phyloP scores from a whole-genome alignment of 495 filamentous ascomycete species.

The Tuber umbilicatum region DNA sequence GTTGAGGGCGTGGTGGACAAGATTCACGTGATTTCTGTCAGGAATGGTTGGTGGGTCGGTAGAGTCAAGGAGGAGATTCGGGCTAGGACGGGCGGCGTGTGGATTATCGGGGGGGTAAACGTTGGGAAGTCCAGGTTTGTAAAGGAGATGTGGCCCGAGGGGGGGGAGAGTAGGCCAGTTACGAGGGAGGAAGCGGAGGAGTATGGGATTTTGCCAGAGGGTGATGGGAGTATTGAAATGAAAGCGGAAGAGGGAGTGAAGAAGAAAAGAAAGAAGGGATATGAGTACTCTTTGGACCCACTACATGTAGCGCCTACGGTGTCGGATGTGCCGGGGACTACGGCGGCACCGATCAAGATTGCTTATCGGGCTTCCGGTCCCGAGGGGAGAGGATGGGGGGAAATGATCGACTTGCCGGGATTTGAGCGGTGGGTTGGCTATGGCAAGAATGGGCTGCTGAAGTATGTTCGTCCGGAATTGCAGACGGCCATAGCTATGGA shows the following conservation, averaged over 20 bases:
- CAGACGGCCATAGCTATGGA: slow-evolving; percentile 69
- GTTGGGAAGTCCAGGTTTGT: slow-evolving; percentile 94
- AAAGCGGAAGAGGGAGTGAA: slow-evolving; percentile 28
- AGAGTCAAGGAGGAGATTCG: slow-evolving; percentile 33
- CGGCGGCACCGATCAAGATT: slow-evolving; percentile 84
- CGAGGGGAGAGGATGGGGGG: slow-evolving; percentile 65
- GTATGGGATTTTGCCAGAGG: slow-evolving; percentile 28
- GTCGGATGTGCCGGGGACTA: slow-evolving; percentile 83
- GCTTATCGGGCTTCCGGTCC: slow-evolving; percentile 51
- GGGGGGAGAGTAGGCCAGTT: slow-evolving; percentile 28
- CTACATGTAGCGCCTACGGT: slow-evolving; percentile 57
- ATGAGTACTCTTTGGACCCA: not conserved
- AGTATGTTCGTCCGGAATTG: slow-evolving; percentile 58
- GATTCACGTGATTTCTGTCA: slow-evolving; percentile 31
- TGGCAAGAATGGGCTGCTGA: slow-evolving; percentile 52
- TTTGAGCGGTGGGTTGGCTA: slow-evolving; percentile 54
- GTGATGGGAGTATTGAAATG: slow-evolving; percentile 43
- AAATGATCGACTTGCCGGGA: slow-evolving; percentile 91
- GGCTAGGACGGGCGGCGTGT: slow-evolving; percentile 70
- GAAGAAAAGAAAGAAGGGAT: slow-evolving; percentile 37
- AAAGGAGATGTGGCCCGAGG: slow-evolving; percentile 42
- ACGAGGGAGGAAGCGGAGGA: slow-evolving; percentile 37
- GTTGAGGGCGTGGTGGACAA: slow-evolving; percentile 31
- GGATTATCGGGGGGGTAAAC: slow-evolving; percentile 97
- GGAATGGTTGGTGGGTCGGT: slow-evolving; percentile 35